Evolutionary conservation across 129 eudicot species (phyloP).

Genomic region (Smallanthus sonchifolius): DNA sequence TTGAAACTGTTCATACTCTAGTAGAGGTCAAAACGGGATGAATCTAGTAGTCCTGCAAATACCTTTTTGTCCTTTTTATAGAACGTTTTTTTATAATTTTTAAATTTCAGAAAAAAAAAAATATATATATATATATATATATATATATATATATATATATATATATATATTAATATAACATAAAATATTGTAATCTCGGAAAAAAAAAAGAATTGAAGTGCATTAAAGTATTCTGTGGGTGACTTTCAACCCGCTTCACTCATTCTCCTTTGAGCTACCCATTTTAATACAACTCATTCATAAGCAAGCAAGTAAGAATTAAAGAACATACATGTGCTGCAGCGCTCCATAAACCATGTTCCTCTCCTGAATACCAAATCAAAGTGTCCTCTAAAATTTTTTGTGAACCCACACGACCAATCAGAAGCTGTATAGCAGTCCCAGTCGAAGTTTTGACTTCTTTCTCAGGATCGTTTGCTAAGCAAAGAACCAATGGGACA

Average conservation of each 20-base stretch:
- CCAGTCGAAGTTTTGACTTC: slow-evolving; percentile 66
- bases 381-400: slow-evolving; percentile 49
- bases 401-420: slow-evolving; percentile 46
- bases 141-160: no score
- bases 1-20: background rate
- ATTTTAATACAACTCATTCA: background rate
- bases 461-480: slow-evolving; percentile 71
- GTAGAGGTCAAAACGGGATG: background rate
- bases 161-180: no score
- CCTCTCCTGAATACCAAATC: slow-evolving; percentile 64
- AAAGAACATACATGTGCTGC: slow-evolving; percentile 74
- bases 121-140: no score
- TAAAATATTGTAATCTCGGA: no score
- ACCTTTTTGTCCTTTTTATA: background rate
- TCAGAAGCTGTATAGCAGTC: slow-evolving; percentile 54
- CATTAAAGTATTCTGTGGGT: background rate
- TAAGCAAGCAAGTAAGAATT: background rate
- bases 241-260: background rate
- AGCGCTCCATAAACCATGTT: slow-evolving; percentile 71
- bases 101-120: no score
- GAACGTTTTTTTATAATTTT: background rate
- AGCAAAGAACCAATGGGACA: slow-evolving; percentile 50
- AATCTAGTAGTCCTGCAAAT: background rate
- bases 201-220: background rate
- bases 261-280: background rate